Evolutionary conservation across 805 yeast genomes (phyloP), one percentile per base, ranked within the genome.

Genomic region (Vanderwaltozyma tropicalis): DNA sequence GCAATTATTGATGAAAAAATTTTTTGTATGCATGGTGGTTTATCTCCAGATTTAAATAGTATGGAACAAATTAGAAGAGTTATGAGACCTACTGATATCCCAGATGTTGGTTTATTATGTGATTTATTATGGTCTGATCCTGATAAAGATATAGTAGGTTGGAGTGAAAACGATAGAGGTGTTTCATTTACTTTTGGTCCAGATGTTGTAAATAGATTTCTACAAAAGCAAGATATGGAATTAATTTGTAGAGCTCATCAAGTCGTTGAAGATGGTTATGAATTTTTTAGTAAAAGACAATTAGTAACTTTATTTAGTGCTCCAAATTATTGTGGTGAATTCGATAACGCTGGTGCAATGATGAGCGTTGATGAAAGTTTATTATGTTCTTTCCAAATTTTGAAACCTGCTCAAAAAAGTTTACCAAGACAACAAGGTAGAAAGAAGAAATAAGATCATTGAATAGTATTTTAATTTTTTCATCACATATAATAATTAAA

Each of bases 171-270:
- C 63, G 98, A 92, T 68, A 83, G 98, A 67, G 97, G 97, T 59
- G 97, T 89, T 44, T 87, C 96, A 19, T 89, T 88, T 64, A 89
- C 97, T n/a, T 89, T 92, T 66, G 97, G 97, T n/a, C 97, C 97
- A 9, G 98, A 89, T 62, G 97, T 89, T 38, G 97, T 89, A 38
- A 83, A 95, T 49, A 74, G 97, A 64, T 89, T 89, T 62, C 68
- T 92, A 61, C 96, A 89, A 62, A 88, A 87, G 58, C 97, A 89
- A 64, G 97, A 89, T 61, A 84, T 89, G 92, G 97, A 92, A 64
- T 76, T 89, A 57, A 88, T 89, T 55, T 92, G 97, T 68, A 78
- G 98, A 62, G 97, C 97, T 33, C 98, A 89, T 71, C 97, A 89
- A 68, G 98, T 89, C 46, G 98, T 89, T 44, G 98, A 89, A 68